A percentile compares a stretch with the other conserved stretches of the same genome.
Conservation (phyloP, 2,329 filamentous ascomycete genomes). For the Epichloe glyceriae region DNA sequence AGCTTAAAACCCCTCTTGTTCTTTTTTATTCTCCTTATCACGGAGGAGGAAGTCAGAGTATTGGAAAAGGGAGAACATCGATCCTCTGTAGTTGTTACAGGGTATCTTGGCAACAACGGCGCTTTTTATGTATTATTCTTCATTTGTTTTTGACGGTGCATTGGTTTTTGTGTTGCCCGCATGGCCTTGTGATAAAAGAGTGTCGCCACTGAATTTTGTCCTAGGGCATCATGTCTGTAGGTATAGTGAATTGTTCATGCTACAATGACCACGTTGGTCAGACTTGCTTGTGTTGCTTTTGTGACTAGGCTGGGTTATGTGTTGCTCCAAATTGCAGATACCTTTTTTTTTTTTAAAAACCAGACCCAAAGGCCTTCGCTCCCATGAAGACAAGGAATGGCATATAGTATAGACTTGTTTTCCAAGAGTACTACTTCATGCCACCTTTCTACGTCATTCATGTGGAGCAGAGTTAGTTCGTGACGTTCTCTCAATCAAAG, state of each 20-base stretch:
- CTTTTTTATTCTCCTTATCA: not conserved
- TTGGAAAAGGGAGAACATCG: not conserved
- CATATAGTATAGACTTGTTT: too few relatives aligned
- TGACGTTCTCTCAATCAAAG: too few relatives aligned
- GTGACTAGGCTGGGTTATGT: not conserved
- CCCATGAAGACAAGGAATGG: too few relatives aligned
- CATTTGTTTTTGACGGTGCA: not conserved
- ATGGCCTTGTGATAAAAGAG: not conserved
- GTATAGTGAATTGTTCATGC: not conserved
- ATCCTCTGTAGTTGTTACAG: not conserved
- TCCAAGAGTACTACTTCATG: too few relatives aligned
- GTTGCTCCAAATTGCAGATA: too few relatives aligned
- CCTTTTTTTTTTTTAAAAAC: too few relatives aligned
- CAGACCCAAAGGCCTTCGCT: too few relatives aligned
- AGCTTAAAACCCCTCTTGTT: not conserved
- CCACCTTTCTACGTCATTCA: too few relatives aligned
- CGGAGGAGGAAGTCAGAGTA: not conserved
- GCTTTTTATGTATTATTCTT: not conserved
- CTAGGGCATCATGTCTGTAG: not conserved
- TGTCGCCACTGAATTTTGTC: not conserved
- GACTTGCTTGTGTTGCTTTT: not conserved
- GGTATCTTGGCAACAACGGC: conserved; percentile 2
- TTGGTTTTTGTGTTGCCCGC: not conserved
- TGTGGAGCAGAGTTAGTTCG: too few relatives aligned
- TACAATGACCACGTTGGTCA: not conserved